Base-by-base conservation (phyloP, 163 green algal genomes). In the Prototheca wickerhamii region DNA sequence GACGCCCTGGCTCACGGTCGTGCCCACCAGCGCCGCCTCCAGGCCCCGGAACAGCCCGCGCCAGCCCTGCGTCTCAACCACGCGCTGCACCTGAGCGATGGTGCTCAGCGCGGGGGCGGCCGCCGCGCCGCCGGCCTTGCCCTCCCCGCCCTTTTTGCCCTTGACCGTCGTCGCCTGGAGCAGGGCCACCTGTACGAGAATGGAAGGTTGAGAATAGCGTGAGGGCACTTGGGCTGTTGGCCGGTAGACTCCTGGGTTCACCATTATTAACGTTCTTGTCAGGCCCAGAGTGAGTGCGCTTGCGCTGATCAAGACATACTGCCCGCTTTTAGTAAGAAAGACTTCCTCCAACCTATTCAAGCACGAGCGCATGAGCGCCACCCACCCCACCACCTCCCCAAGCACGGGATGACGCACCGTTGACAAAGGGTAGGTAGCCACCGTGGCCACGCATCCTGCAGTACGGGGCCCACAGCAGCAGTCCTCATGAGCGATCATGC, bases 1-100 rank as follows among this genome's bases (percentile, higher is more conserved):
- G n/a, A 96, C 71, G n/a, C 80, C 85, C 65, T 96, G 87, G 18
- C 74, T 88, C 29, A 85, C 62, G 4, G 83, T 86, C 20, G 88
- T 94, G 43, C 88, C 90, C 12, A 93, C 60, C 59, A 96, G 63
- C 3, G 79, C 77, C 18, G 88, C 81, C 42, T 80, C 29, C 25
- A 97, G 50, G 15, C 90, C 90, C 2, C 59, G 49, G 61, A 89
- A 96, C 17, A 96, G 71, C 0, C 67, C 64, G n/a, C 32, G 58
- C 73, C 60, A 85, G 26, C 82, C 84, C 20, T 79, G 71, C 10
- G 60, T 72, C 29, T 62, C 61, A 3, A 86, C 71, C 33, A 89
- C 65, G 83, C 91, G 76, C 59, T 67, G 8, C 46, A 20, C 21
- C 4, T 58, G 35, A 1, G 31, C n/a, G 15, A 21, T 10, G 15